These are phyloP conservation scores for Pythium dissotocum DNA, from an alignment of 352 stramenopile species.

Conservation along the genomic window DNA sequence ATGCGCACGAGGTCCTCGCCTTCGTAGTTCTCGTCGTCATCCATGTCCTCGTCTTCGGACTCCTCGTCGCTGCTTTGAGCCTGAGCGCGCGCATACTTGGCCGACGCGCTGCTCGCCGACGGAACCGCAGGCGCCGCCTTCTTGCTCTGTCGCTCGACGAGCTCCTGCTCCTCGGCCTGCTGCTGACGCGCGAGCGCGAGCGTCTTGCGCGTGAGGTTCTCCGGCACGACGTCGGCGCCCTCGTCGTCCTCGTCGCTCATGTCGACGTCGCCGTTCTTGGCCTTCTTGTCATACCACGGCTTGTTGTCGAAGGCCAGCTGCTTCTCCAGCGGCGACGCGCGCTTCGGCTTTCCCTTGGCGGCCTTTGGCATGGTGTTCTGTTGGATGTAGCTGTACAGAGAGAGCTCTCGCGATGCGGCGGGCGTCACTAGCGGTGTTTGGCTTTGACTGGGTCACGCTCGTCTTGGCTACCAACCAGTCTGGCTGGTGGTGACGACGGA, in stretches of 20 bases:
- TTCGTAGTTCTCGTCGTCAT: constrained; percentile 83
- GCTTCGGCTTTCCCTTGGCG: constrained; percentile 77
- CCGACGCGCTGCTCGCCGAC: constrained; percentile 11
- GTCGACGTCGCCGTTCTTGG: constrained; percentile 37
- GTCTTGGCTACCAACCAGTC: constrained; percentile 32
- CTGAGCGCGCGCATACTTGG: constrained; percentile 30
- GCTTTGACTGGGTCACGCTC: constrained; percentile 15
- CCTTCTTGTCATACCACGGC: constrained; percentile 80
- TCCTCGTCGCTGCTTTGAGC: constrained; percentile 60
- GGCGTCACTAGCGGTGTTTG: constrained; percentile 4
- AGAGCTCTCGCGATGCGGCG: not conserved
- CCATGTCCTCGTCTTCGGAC: constrained; percentile 87
- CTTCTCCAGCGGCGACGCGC: constrained; percentile 84
- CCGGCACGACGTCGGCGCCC: constrained; percentile 66
- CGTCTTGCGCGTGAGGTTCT: constrained; percentile 82
- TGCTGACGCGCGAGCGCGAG: constrained; percentile 75
- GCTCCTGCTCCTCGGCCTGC: constrained; percentile 73
- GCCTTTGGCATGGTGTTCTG: constrained; percentile 64
- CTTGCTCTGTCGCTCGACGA: constrained; percentile 43
- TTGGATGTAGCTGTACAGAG: not conserved
- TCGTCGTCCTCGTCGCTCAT: constrained; percentile 66
- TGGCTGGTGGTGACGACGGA: not conserved
- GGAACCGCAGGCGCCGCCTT: constrained; percentile 17
- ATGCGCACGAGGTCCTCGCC: constrained; percentile 88
- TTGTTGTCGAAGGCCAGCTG: constrained; percentile 86